Evolutionary conservation across 177 flowering plant genomes (phyloP), one percentile per base, ranked within the genome.

Genomic region (Vitis hybrid): DNA sequence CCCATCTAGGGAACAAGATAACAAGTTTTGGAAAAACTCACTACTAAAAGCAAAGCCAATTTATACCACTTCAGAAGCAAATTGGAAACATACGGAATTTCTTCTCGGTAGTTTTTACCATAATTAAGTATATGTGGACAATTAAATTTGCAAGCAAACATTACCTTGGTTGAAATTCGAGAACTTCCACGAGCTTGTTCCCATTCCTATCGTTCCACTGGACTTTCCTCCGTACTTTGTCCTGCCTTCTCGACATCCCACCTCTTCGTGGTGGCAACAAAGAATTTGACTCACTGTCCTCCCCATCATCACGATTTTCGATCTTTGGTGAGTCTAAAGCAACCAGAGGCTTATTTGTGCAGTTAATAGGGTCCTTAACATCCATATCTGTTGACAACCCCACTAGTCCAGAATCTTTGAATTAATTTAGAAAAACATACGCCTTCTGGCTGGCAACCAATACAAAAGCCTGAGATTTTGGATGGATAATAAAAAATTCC

Each of bases 181-280:
- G 71, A 52, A 93, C 77, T 77, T 93, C 89, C n/a, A 71, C 90
- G 69, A 93, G 97, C 78, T 90, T 89, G 67, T 87, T 73, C 50
- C 98, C 98, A 77, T 86, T 81, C 60, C 32, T 82, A 80, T 93
- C 98, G 76, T 89, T 90, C 98, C 98, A 93, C 80, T 90, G 97
- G 62, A 93, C 98, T 71, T 86, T 93, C 69, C 82, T 76, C 58
- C 78, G 70, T 1, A 72, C 55, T 54, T 86, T 90, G 9, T 74
- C 82, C 0, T 77, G 52, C 52, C 72, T 81, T 46, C 82, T 82
- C 11, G 87, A 79, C 69, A 84, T 80, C 30, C 86, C 88, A 50
- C 87, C 86, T 74, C 58, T 68, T 58, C 78, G 69, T 51, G 90
- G 82, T 13, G 81, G 78, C 78, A 90, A 80, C 82, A 91, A 77